These are phyloP conservation scores for Peronospora tabacina DNA, from an alignment of 352 stramenopile genomes.

Conservation along the genomic window DNA sequence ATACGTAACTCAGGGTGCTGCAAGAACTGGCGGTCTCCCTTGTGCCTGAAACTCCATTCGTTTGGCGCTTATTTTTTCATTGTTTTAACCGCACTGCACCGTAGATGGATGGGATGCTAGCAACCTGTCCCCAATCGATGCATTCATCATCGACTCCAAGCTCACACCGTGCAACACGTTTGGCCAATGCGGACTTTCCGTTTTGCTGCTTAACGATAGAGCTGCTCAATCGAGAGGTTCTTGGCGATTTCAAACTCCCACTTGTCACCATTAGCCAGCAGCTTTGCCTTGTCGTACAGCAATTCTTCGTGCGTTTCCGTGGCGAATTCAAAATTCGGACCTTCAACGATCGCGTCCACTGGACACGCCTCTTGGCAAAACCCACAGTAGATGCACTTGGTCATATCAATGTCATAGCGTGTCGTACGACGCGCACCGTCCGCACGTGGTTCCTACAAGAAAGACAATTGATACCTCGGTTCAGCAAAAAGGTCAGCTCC, in stretches of 20 bases:
- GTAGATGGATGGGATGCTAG: conserved; percentile 7
- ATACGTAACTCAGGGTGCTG: no score
- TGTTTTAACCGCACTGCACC: conserved; percentile 22
- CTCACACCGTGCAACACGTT: neutral
- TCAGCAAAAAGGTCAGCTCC: neutral
- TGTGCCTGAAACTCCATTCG: conserved; percentile 18
- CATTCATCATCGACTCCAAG: neutral
- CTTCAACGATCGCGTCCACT: conserved; percentile 99
- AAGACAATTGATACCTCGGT: conserved; percentile 1
- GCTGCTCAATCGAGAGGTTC: conserved; percentile 97
- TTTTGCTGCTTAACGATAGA: conserved; percentile 91
- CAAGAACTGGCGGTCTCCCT: no score
- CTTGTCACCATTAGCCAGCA: conserved; percentile 99
- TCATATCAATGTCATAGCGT: conserved; percentile 99
- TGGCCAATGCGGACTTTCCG: conserved; percentile 4
- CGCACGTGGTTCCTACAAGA: conserved; percentile 86
- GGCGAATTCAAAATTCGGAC: conserved; percentile 99
- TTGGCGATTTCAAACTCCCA: conserved; percentile 99
- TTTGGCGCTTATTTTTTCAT: conserved; percentile 29
- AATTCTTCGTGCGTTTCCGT: conserved; percentile 99
- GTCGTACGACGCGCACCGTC: conserved; percentile 98
- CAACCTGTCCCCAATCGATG: conserved; percentile 5
- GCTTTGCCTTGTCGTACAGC: conserved; percentile 99
- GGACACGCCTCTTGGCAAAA: conserved; percentile 95
- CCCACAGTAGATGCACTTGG: conserved; percentile 99